Base-by-base conservation (phyloP, 805 yeast genomes). In the Metschnikowia cubensis region DNA sequence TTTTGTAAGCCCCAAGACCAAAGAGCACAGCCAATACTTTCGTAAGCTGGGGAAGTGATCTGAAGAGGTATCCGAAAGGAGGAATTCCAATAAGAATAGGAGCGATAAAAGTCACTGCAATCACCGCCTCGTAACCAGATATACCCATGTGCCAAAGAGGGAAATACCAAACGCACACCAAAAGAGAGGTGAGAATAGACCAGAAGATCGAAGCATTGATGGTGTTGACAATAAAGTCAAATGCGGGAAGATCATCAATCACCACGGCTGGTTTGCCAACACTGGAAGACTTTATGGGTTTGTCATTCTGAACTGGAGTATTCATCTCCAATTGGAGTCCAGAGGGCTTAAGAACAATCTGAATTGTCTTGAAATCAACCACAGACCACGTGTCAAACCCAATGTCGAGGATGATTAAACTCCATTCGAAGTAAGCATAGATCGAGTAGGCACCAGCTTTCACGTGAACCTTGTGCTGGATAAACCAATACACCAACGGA, bases 141-240 rank as follows among this genome's bases (percentile, higher is more conserved):
- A 94, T 85, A 6, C 97, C 98, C 97, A 94, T 90, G 64, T 87
- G 81, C 99, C 99, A 94, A 54, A 94, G 74, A 10, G 99, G 99
- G 76, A 94, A 94, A 71, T 88, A 89, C 99, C 99, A 94, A 45
- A 94, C 83, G 62, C 94, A 83, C 50, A 94, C 78, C 40, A 89
- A 85, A 51, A 94, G 73, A 0, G 96, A 81, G 3, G 98, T 87
- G 39, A 82, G 55, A 20, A 84, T 83, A 0, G 97, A 77, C 97
- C 97, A 94, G 65, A 88, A 89, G 49, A 89, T 75, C 63, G 82
- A 84, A 3, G 92, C 77, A 63, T 91, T 90, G 60, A 81, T 62
- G 14, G 76, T 64, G 60, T 81, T 77, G 42, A 74, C 63, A 2
- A 73, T 21, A 36, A 81, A 67, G 39, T 73, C 75, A 36, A 69